Evolutionary conservation across 768 basidiomycete species (phyloP), one percentile per base, ranked within the genome.

Genomic region (Collybiopsis confluens): DNA sequence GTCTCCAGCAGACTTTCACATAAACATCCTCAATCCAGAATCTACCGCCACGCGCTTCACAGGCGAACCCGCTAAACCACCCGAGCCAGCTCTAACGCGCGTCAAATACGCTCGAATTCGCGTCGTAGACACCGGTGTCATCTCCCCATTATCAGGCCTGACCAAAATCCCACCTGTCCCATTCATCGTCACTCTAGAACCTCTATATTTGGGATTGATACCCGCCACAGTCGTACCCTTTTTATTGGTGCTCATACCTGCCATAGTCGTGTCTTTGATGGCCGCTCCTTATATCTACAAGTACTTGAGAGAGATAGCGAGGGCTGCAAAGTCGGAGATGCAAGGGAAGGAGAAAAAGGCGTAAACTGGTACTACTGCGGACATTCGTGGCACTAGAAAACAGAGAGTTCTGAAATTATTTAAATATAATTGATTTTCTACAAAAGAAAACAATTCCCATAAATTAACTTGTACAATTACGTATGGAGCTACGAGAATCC

Each of bases 101-200:
- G 59, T 65, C 7, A 74, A 74, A 59, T 85, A 81, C 57, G 87
- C 83, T 7, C 80, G 82, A 13, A 72, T 88, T 36, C 79, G 79
- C 24, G 65, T 76, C 28, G 70, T 80, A 1, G 68, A 81, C 64
- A 72, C 74, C 2, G 83, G 84, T 28, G 71, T 87, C 26, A 72
- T 70, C 55, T 73, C 73, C 1, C 81, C 81, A 21, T 43, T 56
- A 46, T 30, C 56, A 41, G 47, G 59, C 30, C 40, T 58, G 48
- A 58, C 56, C 30, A 27, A 59, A 52, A 56, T 60, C 27, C 41
- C 59, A 15, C 69, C 63, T 0, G 74, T 87, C 4, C 73, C 83
- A 2, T 73, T 88, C 58, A 64, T 74, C 52, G 58, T 88, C 15
- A 65, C 72, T 18, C 62, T 88, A 41, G 87, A 89, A 59, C 87